phyloP scores from a whole-genome alignment of 1,284 basidiomycete species.

The Cerrena zonata region DNA sequence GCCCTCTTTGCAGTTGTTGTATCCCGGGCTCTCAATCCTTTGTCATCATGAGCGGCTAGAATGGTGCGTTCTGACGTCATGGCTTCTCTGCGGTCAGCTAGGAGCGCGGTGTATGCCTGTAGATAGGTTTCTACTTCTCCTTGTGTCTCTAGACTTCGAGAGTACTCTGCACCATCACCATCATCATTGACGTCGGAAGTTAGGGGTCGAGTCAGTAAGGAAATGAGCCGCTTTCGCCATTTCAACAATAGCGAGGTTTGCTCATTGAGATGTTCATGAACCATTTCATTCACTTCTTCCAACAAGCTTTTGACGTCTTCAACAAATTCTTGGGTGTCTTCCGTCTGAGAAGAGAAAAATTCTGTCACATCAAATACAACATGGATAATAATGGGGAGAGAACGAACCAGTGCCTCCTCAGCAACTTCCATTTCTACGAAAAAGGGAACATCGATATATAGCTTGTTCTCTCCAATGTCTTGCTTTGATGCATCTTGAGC shows the following conservation, averaged over 20 bases:
- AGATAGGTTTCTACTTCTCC: conserved; percentile 68
- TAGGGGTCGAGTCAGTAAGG: conserved; percentile 55
- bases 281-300: conserved; percentile 57
- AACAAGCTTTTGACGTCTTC: conserved; percentile 37
- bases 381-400: conserved; percentile 17
- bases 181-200: conserved; percentile 42
- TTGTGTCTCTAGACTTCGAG: conserved; percentile 66
- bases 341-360: neutral
- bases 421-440: conserved; percentile 47
- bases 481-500: conserved; percentile 38
- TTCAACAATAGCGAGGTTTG: conserved; percentile 61
- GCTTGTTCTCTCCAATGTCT: conserved; percentile 37
- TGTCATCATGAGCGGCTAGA: conserved; percentile 58
- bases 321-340: neutral
- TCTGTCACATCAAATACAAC: conserved; percentile 35
- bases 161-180: conserved; percentile 71
- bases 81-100: conserved; percentile 66
- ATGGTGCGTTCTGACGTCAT: conserved; percentile 65
- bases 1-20: conserved; percentile 60
- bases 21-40: conserved; percentile 54
- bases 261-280: conserved; percentile 55
- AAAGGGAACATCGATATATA: conserved; percentile 49
- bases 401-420: conserved; percentile 45
- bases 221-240: conserved; percentile 57
- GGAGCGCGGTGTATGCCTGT: conserved; percentile 58